Conservation (phyloP, 768 basidiomycete species). For the Butyriboletus loyo region DNA sequence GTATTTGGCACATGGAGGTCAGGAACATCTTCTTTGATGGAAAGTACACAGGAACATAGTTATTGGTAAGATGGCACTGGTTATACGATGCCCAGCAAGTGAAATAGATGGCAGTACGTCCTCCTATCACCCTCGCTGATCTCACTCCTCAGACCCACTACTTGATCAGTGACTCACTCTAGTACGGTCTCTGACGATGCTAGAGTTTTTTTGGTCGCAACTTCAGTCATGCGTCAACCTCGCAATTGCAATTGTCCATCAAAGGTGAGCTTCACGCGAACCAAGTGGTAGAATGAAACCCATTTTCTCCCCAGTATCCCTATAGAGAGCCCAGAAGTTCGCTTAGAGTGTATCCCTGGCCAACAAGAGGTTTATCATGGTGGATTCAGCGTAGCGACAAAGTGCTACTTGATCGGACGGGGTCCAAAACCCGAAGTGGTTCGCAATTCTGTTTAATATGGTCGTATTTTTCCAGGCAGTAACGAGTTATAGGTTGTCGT, state of each 20-base stretch:
- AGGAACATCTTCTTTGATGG: background rate
- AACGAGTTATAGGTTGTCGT: slow-evolving; percentile 5
- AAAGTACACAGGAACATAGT: background rate
- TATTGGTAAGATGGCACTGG: no score
- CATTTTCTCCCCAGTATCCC: background rate
- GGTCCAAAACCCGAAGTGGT: slow-evolving; percentile 10
- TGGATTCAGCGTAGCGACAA: slow-evolving; percentile 6
- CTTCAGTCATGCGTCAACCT: background rate
- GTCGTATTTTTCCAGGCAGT: background rate
- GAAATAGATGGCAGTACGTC: background rate
- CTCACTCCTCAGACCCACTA: background rate
- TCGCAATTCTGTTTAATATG: background rate
- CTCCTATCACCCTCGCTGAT: background rate
- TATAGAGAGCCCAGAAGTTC: background rate
- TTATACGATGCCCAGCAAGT: no score
- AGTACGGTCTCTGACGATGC: background rate
- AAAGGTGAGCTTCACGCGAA: background rate
- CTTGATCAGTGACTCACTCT: background rate
- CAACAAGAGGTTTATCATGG: slow-evolving; percentile 6
- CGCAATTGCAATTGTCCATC: background rate
- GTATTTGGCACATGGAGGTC: background rate
- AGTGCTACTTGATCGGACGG: slow-evolving; percentile 2
- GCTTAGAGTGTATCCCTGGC: slow-evolving; percentile 10
- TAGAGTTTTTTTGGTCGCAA: background rate
- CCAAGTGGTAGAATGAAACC: background rate